Evolutionary conservation across 805 yeast species (phyloP).

Genomic region (Candida glaebosa): DNA sequence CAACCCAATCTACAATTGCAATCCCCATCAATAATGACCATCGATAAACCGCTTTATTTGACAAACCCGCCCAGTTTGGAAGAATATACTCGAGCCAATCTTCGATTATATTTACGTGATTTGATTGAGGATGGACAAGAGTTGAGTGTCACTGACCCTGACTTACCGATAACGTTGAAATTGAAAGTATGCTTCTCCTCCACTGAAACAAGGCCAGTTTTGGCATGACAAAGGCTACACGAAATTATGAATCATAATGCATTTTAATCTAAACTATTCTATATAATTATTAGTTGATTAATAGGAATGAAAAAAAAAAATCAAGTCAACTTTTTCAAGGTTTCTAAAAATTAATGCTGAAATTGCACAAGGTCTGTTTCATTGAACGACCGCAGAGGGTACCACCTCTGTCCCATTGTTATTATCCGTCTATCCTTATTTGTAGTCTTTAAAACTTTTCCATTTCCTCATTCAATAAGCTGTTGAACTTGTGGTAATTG

Average conservation of each 20-base stretch:
- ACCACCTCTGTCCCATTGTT: slow-evolving; percentile 1
- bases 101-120: slow-evolving; percentile 27
- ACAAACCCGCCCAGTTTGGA: slow-evolving; percentile 46
- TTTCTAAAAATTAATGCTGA: background rate
- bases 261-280: background rate
- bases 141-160: slow-evolving; percentile 50
- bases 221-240: background rate
- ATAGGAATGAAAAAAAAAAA: background rate
- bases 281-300: background rate
- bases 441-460: slow-evolving; percentile 11
- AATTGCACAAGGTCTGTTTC: background rate
- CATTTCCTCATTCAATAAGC: slow-evolving; percentile 52
- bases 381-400: background rate
- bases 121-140: slow-evolving; percentile 46
- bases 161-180: slow-evolving; percentile 43
- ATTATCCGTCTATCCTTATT: no score
- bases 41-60: slow-evolving; percentile 40
- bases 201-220: slow-evolving; percentile 10
- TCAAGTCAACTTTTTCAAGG: background rate
- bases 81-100: slow-evolving; percentile 42
- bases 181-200: slow-evolving; percentile 22
- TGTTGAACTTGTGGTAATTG: slow-evolving; percentile 53
- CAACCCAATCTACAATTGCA: slow-evolving; percentile 32
- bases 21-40: slow-evolving; percentile 46
- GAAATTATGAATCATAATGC: background rate